Evolutionary conservation across 345 rosid genomes (phyloP), one percentile per base, ranked within the genome.

Genomic region (Theobroma cacao): DNA sequence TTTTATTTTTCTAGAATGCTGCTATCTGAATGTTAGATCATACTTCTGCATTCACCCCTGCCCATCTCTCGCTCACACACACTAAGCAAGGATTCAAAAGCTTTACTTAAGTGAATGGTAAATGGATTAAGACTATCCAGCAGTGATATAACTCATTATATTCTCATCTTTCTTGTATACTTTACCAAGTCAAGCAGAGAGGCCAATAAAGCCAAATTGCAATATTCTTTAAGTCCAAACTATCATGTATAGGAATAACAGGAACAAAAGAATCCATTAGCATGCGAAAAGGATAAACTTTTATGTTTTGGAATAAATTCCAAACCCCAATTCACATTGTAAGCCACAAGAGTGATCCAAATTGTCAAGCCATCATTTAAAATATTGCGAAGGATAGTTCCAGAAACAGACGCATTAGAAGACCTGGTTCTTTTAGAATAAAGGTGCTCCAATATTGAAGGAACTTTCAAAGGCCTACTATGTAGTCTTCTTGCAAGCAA

Each of bases 181-280:
- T 52, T 1, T 10, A 13, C 17, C 43, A 38, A n/a, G 3, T 38
- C 13, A 18, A 65, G 71, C 31, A 38, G 43, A 66, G 50, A 12
- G 30, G 71, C 18, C 2, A 65, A n/a, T 66, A 66, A 66, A 38
- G 55, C 15, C 53, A 48, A 12, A 2, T n/a, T 66, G 26, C 14
- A 3, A 47, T 69, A 28, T 17, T 69, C 24, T 13, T 4, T 30
- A 48, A 30, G 58, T 70, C 74, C 74, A 70, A 47, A 20, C 7
- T 56, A 30, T 11, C 58, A 45, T 28, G 74, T 58, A 8, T 28
- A n/a, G 58, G 55, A 45, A 47, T 7, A 14, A 45, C 6, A 45
- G 56, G 74, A 24, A 45, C 74, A 55, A 45, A 69, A 69, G 68
- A 64, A 20, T 64, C 47, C 45, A 20, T 64, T 64, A 64, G 69